Evolutionary conservation across 2,329 filamentous ascomycete species (phyloP).

Genomic region (Tricladium varicosporioides): DNA sequence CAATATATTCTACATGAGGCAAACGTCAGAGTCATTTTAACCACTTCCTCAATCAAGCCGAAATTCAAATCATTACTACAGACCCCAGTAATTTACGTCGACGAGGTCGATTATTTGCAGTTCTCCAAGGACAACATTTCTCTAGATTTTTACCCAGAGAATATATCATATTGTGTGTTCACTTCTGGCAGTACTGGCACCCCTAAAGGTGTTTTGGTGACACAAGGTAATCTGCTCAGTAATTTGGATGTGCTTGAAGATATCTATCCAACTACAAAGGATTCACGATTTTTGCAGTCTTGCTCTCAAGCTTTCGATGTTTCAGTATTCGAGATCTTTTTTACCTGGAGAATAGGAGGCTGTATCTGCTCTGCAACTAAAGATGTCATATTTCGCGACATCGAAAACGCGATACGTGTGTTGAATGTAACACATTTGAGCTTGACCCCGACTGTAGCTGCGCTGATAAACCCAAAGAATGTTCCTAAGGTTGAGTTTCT

Average conservation of each 20-base stretch:
- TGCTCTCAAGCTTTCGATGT: constrained; percentile 86
- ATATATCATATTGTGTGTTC: constrained; percentile 73
- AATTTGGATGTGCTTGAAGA: constrained; percentile 67
- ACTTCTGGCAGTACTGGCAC: constrained; percentile 77
- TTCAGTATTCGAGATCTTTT: constrained; percentile 89
- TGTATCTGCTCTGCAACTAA: constrained; percentile 74
- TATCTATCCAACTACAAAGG: constrained; percentile 58
- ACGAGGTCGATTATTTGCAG: constrained; percentile 26
- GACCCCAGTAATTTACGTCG: constrained; percentile 29
- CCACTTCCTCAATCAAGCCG: constrained; percentile 31
- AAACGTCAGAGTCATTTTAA: constrained; percentile 46
- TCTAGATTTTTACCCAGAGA: constrained; percentile 14
- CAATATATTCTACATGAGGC: constrained; percentile 62
- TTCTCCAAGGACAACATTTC: constrained; percentile 21
- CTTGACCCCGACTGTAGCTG: constrained; percentile 81
- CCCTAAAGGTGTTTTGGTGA: constrained; percentile 78
- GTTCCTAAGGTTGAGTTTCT: constrained; percentile 73
- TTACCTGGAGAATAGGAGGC: constrained; percentile 75
- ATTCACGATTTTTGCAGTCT: constrained; percentile 67
- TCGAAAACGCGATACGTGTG: constrained; percentile 63
- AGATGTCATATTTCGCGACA: constrained; percentile 69
- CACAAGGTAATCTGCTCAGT: constrained; percentile 71
- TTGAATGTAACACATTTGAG: constrained; percentile 76
- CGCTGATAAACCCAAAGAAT: constrained; percentile 65
- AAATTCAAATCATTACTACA: constrained; percentile 18